These are phyloP conservation scores for Xylaria sp. DNA, from an alignment of 2,329 filamentous ascomycete genomes.

Conservation along the genomic window DNA sequence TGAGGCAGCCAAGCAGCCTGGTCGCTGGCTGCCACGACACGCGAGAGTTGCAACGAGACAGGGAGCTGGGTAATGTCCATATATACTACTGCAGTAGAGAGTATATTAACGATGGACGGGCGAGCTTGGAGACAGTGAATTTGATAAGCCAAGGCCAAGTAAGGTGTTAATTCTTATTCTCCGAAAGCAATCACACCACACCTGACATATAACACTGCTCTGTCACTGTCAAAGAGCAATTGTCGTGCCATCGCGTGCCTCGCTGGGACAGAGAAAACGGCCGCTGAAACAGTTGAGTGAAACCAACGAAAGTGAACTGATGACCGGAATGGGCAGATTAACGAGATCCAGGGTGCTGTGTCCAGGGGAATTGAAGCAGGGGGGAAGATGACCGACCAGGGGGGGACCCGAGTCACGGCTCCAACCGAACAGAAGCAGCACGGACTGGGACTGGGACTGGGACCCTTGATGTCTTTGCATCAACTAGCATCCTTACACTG, in stretches of 20 bases:
- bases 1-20: constrained; percentile 1
- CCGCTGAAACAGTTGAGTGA: constrained; percentile 26
- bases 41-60: not conserved
- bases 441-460: not conserved
- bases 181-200: not conserved
- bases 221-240: constrained; percentile 10
- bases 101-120: not conserved
- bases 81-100: too few relatives aligned
- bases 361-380: not conserved
- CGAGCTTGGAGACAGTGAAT: not conserved
- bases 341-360: not conserved
- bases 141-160: not conserved
- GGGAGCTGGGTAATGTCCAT: constrained; percentile 2
- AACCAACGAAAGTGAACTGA: constrained; percentile 8
- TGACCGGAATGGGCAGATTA: constrained; percentile 5
- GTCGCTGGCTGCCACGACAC: not conserved
- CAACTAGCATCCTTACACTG: not conserved
- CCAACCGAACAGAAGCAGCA: constrained; percentile 10
- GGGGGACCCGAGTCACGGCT: constrained; percentile 3
- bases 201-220: not conserved
- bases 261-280: not conserved
- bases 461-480: not conserved
- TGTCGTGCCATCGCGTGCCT: not conserved
- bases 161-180: not conserved
- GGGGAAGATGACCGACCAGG: not conserved